Percentiles rank a stretch among this genome's conserved stretches.
Evolutionary conservation across 2,329 filamentous ascomycete genomes (phyloP).

Genomic region (Xylaria sp.): DNA sequence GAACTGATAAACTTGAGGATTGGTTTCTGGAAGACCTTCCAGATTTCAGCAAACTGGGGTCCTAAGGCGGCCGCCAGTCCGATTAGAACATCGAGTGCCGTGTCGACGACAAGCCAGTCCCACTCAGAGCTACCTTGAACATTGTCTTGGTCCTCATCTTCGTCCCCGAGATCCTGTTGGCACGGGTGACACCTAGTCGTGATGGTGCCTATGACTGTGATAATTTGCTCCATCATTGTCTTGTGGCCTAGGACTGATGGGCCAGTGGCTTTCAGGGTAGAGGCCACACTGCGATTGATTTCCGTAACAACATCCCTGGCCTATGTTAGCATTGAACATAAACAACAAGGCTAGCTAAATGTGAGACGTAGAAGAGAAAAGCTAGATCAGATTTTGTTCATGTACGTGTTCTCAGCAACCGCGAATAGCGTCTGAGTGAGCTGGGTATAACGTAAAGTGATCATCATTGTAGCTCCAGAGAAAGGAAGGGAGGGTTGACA

Average conservation of each 20-base stretch:
- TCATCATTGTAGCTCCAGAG: constrained; percentile 75
- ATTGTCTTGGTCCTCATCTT: constrained; percentile 78
- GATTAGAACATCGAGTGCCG: constrained; percentile 88
- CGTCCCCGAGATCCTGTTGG: constrained; percentile 87
- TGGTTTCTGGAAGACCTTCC: constrained; percentile 95
- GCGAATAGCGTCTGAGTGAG: constrained; percentile 96
- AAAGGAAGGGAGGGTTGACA: constrained; percentile 27
- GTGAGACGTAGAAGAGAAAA: background rate
- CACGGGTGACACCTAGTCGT: constrained; percentile 92
- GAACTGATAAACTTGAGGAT: constrained; percentile 89
- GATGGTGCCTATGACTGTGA: constrained; percentile 79
- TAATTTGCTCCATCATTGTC: constrained; percentile 78
- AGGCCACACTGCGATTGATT: constrained; percentile 92
- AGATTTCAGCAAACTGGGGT: constrained; percentile 82
- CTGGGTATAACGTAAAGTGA: constrained; percentile 93
- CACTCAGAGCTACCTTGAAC: constrained; percentile 88
- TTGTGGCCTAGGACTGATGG: constrained; percentile 82
- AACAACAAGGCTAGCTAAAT: background rate
- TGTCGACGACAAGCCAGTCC: constrained; percentile 97
- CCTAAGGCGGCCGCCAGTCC: constrained; percentile 86
- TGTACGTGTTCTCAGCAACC: constrained; percentile 89
- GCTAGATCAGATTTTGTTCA: constrained; percentile 59
- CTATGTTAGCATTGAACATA: constrained; percentile 36
- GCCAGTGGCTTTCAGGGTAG: constrained; percentile 89
- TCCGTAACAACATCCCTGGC: constrained; percentile 86